Conservation (phyloP, 2,329 filamentous ascomycete genomes). For the Phialocephala sp. region DNA sequence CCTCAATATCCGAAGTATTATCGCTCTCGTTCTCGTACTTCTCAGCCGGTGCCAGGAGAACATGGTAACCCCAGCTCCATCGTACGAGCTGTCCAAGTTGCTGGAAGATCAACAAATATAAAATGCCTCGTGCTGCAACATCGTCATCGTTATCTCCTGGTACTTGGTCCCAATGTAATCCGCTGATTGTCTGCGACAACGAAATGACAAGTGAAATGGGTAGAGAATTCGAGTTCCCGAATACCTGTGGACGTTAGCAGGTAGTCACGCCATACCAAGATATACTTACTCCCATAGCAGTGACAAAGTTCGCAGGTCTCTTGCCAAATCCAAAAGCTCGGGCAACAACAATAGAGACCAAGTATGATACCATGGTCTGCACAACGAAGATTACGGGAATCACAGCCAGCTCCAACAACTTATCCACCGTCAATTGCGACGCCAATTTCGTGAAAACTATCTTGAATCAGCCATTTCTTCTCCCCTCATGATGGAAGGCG, state of each 20-base stretch:
- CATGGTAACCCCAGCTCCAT: constrained; percentile 98
- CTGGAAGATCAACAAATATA: constrained; percentile 97
- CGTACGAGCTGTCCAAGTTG: constrained; percentile 93
- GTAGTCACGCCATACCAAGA: not conserved
- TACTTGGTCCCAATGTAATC: constrained; percentile 91
- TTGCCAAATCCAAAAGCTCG: constrained; percentile 81
- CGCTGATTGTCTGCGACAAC: constrained; percentile 87
- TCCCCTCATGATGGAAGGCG: not conserved
- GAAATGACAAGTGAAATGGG: constrained; percentile 96
- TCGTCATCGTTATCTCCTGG: constrained; percentile 94
- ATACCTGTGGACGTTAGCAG: constrained; percentile 60
- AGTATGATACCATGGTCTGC: constrained; percentile 86
- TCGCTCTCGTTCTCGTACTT: constrained; percentile 65
- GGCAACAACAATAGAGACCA: constrained; percentile 73
- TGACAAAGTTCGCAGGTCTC: constrained; percentile 90
- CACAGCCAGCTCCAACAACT: constrained; percentile 86
- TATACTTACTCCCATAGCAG: constrained; percentile 80
- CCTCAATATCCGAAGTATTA: constrained; percentile 37
- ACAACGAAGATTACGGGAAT: constrained; percentile 94
- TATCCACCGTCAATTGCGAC: constrained; percentile 89
- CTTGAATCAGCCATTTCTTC: constrained; percentile 21
- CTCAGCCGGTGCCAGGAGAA: constrained; percentile 85
- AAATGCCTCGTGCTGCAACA: constrained; percentile 88
- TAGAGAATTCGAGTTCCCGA: constrained; percentile 97
- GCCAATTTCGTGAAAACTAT: constrained; percentile 95